Evolutionary conservation across 2,329 filamentous ascomycete species (phyloP).

Genomic region (Periconia macrospinosa): DNA sequence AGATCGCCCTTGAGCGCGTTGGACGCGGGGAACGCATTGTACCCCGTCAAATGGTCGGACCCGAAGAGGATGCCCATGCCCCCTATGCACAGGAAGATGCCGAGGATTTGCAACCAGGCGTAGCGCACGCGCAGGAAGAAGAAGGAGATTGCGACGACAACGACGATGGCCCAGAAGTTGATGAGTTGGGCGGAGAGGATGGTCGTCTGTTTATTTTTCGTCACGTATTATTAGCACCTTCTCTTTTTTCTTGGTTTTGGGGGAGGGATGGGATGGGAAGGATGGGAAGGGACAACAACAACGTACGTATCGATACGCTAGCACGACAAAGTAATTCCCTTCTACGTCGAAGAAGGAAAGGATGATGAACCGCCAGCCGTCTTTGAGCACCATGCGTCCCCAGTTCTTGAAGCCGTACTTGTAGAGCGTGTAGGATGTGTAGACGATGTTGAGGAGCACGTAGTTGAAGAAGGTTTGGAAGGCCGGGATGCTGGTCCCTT

Average conservation of each 20-base stretch:
- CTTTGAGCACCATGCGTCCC: slow-evolving; percentile 61
- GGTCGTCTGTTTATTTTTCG: slow-evolving; percentile 69
- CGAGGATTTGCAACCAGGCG: slow-evolving; percentile 78
- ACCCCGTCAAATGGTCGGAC: slow-evolving; percentile 80
- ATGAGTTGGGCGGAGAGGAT: slow-evolving; percentile 91
- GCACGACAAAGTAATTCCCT: slow-evolving; percentile 96
- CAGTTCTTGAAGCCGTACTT: slow-evolving; percentile 76
- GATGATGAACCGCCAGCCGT: slow-evolving; percentile 91
- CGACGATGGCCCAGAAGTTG: slow-evolving; percentile 98
- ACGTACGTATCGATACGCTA: slow-evolving; percentile 72
- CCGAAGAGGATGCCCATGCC: slow-evolving; percentile 86
- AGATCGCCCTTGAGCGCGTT: slow-evolving; percentile 87
- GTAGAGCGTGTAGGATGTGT: slow-evolving; percentile 77
- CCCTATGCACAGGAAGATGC: slow-evolving; percentile 88
- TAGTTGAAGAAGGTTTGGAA: slow-evolving; percentile 98
- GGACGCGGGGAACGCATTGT: slow-evolving; percentile 67
- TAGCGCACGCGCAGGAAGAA: slow-evolving; percentile 84
- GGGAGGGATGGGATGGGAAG: background rate
- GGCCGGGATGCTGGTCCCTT: slow-evolving; percentile 80
- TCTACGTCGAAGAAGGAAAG: slow-evolving; percentile 92
- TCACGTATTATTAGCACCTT: background rate
- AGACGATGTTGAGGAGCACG: slow-evolving; percentile 77
- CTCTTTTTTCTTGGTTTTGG: background rate
- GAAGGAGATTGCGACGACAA: slow-evolving; percentile 86
- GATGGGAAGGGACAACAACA: background rate